Evolutionary conservation across 106 monocot species (phyloP).

Genomic region (Acorus calamus): DNA sequence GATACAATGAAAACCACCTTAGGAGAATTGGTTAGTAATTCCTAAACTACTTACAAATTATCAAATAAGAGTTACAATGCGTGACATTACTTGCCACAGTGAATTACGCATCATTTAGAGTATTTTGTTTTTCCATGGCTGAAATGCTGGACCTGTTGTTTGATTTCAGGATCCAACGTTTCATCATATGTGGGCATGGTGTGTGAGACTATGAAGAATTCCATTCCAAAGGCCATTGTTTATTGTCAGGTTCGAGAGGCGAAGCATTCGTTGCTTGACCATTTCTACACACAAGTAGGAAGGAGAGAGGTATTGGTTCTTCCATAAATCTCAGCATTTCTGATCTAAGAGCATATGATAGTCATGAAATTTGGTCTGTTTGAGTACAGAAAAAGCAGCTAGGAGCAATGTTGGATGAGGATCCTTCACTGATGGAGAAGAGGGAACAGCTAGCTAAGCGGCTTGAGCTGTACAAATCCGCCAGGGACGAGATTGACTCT

Average conservation of each 20-base stretch:
- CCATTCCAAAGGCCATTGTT: constrained; percentile 81
- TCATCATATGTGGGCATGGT: constrained; percentile 76
- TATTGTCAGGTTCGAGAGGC: constrained; percentile 84
- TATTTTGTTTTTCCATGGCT: not conserved
- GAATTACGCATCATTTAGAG: not conserved
- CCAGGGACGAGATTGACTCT: constrained; percentile 59
- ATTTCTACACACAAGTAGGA: constrained; percentile 76
- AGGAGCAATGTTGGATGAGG: constrained; percentile 73
- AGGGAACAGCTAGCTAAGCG: constrained; percentile 53
- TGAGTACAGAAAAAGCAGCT: constrained; percentile 58
- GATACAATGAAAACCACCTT: constrained; percentile 62
- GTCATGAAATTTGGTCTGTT: too few species aligned
- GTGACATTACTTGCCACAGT: too few species aligned
- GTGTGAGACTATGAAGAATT: constrained; percentile 65
- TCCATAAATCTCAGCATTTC: not conserved
- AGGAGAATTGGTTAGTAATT: constrained; percentile 58
- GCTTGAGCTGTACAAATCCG: constrained; percentile 71
- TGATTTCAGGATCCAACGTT: constrained; percentile 72
- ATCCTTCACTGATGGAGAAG: constrained; percentile 82
- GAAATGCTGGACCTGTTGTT: not conserved
- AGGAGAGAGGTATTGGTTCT: constrained; percentile 50
- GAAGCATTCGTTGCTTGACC: constrained; percentile 60
- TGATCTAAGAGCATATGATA: too few species aligned
- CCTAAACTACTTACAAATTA: too few species aligned
- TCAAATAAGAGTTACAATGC: too few species aligned